Evolutionary conservation across 129 eudicot species (phyloP).

Genomic region (Chrysanthemum makinoi): DNA sequence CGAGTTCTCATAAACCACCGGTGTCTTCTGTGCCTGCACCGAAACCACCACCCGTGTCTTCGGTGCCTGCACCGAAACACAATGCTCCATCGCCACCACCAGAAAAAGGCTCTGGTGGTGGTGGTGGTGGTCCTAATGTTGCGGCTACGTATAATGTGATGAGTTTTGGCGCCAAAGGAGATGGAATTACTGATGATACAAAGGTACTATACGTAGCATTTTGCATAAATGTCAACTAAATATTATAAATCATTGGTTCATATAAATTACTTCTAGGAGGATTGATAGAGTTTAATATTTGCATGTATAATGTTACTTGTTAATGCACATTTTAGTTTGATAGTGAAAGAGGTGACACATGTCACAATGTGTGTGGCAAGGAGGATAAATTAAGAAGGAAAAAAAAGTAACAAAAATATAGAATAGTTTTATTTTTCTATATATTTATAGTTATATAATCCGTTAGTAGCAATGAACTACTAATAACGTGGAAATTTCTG

Average conservation of each 20-base stretch:
- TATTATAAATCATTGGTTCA: neutral
- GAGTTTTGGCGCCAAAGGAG: slow-evolving; percentile 80
- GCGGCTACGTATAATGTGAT: slow-evolving; percentile 44
- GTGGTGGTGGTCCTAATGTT: slow-evolving; percentile 21
- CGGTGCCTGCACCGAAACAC: slow-evolving; percentile 33
- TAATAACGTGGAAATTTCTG: too few relatives aligned
- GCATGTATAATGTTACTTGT: neutral
- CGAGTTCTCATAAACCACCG: slow-evolving; percentile 40
- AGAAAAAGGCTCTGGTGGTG: slow-evolving; percentile 23
- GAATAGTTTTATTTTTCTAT: too few relatives aligned
- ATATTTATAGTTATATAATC: too few relatives aligned
- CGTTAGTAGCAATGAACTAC: too few relatives aligned
- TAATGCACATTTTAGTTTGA: too few relatives aligned
- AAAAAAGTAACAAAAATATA: too few relatives aligned
- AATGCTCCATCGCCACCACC: slow-evolving; percentile 12
- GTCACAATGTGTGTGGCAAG: too few relatives aligned
- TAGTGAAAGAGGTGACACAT: too few relatives aligned
- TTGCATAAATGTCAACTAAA: neutral
- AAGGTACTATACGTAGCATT: slow-evolving; percentile 51
- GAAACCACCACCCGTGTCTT: slow-evolving; percentile 1
- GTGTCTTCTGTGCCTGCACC: slow-evolving; percentile 30
- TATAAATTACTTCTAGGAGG: neutral
- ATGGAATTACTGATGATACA: slow-evolving; percentile 70
- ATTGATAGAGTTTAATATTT: neutral
- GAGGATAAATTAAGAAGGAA: too few relatives aligned